Conservation (phyloP, 1,284 basidiomycete genomes). For the Meira nashicola region DNA sequence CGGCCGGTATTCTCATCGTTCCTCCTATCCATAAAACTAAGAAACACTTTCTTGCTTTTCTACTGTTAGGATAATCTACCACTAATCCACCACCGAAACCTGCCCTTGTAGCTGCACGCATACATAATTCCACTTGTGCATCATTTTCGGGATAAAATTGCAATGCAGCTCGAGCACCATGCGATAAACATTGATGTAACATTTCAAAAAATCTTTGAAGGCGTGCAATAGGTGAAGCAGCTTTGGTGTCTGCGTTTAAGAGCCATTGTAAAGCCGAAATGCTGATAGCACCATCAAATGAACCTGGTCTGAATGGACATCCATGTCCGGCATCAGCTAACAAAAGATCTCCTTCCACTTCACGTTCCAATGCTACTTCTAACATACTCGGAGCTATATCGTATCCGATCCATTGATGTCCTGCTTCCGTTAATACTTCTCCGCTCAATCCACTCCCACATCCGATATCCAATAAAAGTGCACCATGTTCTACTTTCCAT, state of each 20-base stretch:
- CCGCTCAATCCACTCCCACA: slow-evolving; percentile 98
- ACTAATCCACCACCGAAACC: slow-evolving; percentile 96
- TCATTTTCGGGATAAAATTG: slow-evolving; percentile 53
- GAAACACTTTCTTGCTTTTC: slow-evolving; percentile 53
- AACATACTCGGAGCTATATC: slow-evolving; percentile 94
- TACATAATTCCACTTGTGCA: slow-evolving; percentile 65
- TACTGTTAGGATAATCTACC: slow-evolving; percentile 64
- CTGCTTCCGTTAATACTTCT: slow-evolving; percentile 90
- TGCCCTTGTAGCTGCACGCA: slow-evolving; percentile 82
- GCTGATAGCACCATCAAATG: slow-evolving; percentile 96
- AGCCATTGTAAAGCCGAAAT: slow-evolving; percentile 99
- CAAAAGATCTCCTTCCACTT: slow-evolving; percentile 50
- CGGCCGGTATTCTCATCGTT: slow-evolving; percentile 35
- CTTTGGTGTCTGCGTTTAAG: slow-evolving; percentile 88
- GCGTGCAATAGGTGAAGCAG: slow-evolving; percentile 86
- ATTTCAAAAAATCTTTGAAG: slow-evolving; percentile 93
- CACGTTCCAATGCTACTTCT: slow-evolving; percentile 48
- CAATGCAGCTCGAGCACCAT: slow-evolving; percentile 87
- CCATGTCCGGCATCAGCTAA: slow-evolving; percentile 56
- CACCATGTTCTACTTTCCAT: slow-evolving; percentile 30
- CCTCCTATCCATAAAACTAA: slow-evolving; percentile 53
- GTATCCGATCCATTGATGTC: slow-evolving; percentile 88
- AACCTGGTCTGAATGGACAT: slow-evolving; percentile 79
- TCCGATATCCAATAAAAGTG: slow-evolving; percentile 83
- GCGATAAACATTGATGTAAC: slow-evolving; percentile 81